Percentiles rank a stretch among this genome's conserved stretches.
These are phyloP conservation scores for Pseudocercospora eumusae DNA, from an alignment of 2,329 filamentous ascomycete genomes.

Conservation along the genomic window DNA sequence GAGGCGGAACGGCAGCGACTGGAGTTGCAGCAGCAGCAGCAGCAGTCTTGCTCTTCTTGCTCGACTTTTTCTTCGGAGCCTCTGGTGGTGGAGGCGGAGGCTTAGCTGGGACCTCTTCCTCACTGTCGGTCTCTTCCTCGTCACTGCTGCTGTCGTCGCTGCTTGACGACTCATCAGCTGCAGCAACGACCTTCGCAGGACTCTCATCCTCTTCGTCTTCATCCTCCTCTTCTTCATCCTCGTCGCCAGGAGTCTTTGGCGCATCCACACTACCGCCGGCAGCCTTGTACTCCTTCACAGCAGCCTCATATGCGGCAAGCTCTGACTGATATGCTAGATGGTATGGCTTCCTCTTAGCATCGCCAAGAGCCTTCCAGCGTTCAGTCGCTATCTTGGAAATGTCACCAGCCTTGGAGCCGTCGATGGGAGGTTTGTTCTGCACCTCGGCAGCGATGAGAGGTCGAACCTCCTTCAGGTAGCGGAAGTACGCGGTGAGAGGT, in stretches of 20 bases:
- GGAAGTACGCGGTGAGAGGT: slow-evolving; percentile 89
- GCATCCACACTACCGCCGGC: slow-evolving; percentile 43
- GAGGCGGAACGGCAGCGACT: slow-evolving; percentile 28
- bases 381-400: slow-evolving; percentile 85
- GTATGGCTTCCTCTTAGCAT: slow-evolving; percentile 70
- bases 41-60: slow-evolving; percentile 35
- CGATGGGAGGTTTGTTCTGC: slow-evolving; percentile 55
- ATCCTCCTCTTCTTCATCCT: slow-evolving; percentile 30
- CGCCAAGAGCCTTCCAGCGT: slow-evolving; percentile 77
- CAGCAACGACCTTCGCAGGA: slow-evolving; percentile 26
- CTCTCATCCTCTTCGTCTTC: slow-evolving; percentile 19
- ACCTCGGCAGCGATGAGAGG: slow-evolving; percentile 71
- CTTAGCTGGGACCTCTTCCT: slow-evolving; percentile 38
- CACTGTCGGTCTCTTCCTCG: slow-evolving; percentile 36
- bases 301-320: slow-evolving; percentile 58
- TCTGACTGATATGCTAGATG: slow-evolving; percentile 60
- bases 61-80: slow-evolving; percentile 41
- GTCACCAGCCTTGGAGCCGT: slow-evolving; percentile 77
- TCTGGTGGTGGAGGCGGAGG: slow-evolving; percentile 36
- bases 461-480: slow-evolving; percentile 88
- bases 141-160: slow-evolving; percentile 22
- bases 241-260: slow-evolving; percentile 21
- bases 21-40: slow-evolving; percentile 33
- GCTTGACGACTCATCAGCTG: slow-evolving; percentile 28
- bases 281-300: slow-evolving; percentile 59